A percentile compares a stretch with the other conserved stretches of the same genome.
These are phyloP conservation scores for Polygonum maritimum DNA, from an alignment of 148 eudicot species.

Conservation along the genomic window DNA sequence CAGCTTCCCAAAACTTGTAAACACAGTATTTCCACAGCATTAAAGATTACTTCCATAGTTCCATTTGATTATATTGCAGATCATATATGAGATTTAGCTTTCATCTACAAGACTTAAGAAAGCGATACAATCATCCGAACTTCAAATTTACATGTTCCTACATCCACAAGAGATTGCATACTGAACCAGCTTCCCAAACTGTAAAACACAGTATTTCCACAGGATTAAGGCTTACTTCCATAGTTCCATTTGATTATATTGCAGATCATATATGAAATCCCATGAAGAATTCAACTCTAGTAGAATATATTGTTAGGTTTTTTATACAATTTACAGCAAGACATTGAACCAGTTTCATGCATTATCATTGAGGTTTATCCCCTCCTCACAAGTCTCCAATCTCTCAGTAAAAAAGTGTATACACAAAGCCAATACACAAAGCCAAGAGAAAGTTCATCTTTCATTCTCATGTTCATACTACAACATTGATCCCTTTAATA, in stretches of 20 bases:
- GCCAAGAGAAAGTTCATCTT: background rate
- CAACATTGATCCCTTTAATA: background rate
- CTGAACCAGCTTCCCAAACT: background rate
- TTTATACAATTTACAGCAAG: too few species aligned
- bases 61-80: background rate
- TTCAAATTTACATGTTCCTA: background rate
- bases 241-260: background rate
- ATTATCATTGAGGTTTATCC: background rate
- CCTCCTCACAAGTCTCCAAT: background rate
- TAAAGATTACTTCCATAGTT: background rate
- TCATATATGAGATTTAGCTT: constrained; percentile 20
- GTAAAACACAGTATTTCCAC: background rate
- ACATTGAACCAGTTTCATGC: too few species aligned
- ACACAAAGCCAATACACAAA: background rate
- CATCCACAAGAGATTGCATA: background rate
- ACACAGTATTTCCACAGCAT: background rate
- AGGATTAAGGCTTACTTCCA: background rate
- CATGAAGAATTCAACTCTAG: background rate
- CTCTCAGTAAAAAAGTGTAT: background rate
- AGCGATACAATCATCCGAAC: background rate
- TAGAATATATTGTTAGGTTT: too few species aligned
- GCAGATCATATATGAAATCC: background rate
- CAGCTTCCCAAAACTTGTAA: background rate
- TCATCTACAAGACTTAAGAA: constrained; percentile 31
- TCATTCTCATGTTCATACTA: background rate